Base-by-base conservation (phyloP, 768 basidiomycete species). In the Phlebiopsis flavidoalba region DNA sequence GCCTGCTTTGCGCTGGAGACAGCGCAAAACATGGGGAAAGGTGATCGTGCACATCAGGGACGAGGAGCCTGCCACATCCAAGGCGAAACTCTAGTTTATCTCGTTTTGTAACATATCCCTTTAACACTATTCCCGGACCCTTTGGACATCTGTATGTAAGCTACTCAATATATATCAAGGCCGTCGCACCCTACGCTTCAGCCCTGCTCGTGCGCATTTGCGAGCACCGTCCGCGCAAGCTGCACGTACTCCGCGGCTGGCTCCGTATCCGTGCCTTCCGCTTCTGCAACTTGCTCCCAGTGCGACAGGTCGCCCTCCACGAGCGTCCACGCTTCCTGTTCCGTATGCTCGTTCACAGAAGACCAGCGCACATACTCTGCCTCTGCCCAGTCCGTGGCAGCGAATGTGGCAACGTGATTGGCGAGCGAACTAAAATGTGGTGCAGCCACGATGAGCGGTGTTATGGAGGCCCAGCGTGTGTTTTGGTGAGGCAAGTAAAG, bases 341-440 rank as follows among this genome's bases (percentile, higher is more conserved):
- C 85, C 1, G 85, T 78, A 68, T 98, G 97, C 70, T 97, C 95
- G 61, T 93, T 89, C 12, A 98, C 80, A n/a, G n/a, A n/a, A n/a
- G n/a, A n/a, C 95, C 95, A 99, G 48, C 92, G 84, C 53, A 97
- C 91, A 72, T 99, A 99, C 76, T 98, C 97, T 3, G 89, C 82
- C 70, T 98, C 94, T 60, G 91, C 89, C 96, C 97, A 98, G 0
- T n/a, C 90, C 89, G 69, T 98, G 94, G n/a, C 58, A 94, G 72
- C 53, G 83, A 81, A 71, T 99, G 93, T 10, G 97, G 96, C 43
- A 98, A 79, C 5, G 89, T 83, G 57, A 93, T 79, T 0, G 91
- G 88, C 1, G 93, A 93, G 10, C 93, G 87, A 24, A 98, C 95
- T 36, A 97, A 80, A 66, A 97, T 89, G 64, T 97, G 89, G 69